Percentiles rank a stretch among this genome's conserved stretches.
These are phyloP conservation scores for Globisporangium cystogenes DNA, from an alignment of 352 stramenopile species.

Conservation along the genomic window DNA sequence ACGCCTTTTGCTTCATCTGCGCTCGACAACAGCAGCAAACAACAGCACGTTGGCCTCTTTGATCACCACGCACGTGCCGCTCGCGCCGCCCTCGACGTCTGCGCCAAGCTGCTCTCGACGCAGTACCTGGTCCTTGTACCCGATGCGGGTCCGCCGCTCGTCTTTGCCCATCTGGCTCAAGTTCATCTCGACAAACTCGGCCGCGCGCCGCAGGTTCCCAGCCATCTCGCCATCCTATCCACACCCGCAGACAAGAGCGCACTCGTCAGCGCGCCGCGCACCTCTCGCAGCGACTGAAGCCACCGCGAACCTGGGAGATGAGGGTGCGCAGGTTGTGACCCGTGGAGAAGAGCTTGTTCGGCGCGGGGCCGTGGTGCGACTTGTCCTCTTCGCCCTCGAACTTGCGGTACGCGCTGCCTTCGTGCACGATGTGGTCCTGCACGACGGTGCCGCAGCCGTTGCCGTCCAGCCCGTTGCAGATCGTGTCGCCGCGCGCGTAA, in stretches of 20 bases:
- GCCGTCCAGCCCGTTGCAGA: conserved; percentile 84
- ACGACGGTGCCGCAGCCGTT: conserved; percentile 92
- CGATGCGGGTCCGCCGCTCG: conserved; percentile 92
- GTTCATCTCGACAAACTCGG: conserved; percentile 95
- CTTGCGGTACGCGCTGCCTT: conserved; percentile 94
- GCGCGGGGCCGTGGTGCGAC: conserved; percentile 93
- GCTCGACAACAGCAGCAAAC: conserved; percentile 16
- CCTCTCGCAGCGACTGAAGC: neutral
- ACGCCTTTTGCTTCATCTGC: conserved; percentile 93
- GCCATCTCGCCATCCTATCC: conserved; percentile 81
- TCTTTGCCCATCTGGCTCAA: conserved; percentile 96
- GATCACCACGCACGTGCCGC: conserved; percentile 5
- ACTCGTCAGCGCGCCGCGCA: neutral
- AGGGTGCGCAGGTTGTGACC: conserved; percentile 95
- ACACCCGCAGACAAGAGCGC: neutral
- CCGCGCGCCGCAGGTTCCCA: conserved; percentile 72
- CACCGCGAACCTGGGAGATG: conserved; percentile 73
- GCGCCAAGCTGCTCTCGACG: neutral
- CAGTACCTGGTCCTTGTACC: conserved; percentile 97
- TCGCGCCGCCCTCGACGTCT: neutral
- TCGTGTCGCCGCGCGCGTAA: conserved; percentile 83
- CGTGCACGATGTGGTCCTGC: conserved; percentile 94
- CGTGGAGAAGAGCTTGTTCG: conserved; percentile 94
- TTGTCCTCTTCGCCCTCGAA: conserved; percentile 97
- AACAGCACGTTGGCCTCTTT: conserved; percentile 12